These are phyloP conservation scores for Diaporthe destruens DNA, from an alignment of 2,329 filamentous ascomycete species.

Conservation along the genomic window DNA sequence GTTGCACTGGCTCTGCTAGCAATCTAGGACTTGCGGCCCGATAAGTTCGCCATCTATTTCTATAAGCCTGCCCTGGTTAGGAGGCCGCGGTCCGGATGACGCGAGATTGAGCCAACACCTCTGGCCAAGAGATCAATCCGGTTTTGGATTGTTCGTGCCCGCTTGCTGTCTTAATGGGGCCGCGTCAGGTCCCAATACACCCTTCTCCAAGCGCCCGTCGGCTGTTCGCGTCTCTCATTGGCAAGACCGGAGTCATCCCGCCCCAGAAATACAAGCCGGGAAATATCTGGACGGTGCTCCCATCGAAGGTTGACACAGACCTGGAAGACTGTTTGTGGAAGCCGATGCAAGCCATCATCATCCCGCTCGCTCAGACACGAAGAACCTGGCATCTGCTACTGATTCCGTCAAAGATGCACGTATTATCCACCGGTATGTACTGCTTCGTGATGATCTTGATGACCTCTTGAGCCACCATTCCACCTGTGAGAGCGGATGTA, in stretches of 20 bases:
- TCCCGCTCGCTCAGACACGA: slow-evolving; percentile 57
- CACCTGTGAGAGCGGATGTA: slow-evolving; percentile 86
- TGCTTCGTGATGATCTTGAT: slow-evolving; percentile 88
- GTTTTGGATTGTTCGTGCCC: slow-evolving; percentile 4
- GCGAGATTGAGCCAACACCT: slow-evolving; percentile 20
- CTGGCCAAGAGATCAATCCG: slow-evolving; percentile 5
- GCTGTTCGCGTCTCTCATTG: slow-evolving; percentile 26
- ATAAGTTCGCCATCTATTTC: slow-evolving; percentile 39
- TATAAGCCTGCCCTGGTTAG: slow-evolving; percentile 17
- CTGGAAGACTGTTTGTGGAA: neutral
- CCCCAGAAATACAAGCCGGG: slow-evolving; percentile 26
- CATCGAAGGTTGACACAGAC: neutral
- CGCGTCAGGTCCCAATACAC: slow-evolving; percentile 1
- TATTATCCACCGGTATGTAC: slow-evolving; percentile 79
- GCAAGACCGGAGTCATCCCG: slow-evolving; percentile 28
- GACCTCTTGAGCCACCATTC: slow-evolving; percentile 95
- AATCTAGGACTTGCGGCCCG: slow-evolving; percentile 41
- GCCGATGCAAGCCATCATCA: slow-evolving; percentile 2
- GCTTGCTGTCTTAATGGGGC: slow-evolving; percentile 10
- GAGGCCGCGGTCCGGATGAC: slow-evolving; percentile 37
- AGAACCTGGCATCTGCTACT: slow-evolving; percentile 71
- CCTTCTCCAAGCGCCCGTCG: slow-evolving; percentile 19
- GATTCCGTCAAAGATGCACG: slow-evolving; percentile 78
- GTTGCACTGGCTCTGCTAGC: slow-evolving; percentile 39
- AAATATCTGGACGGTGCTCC: neutral